Conservation (phyloP, 2,329 filamentous ascomycete species). For the Exophiala calicioides region DNA sequence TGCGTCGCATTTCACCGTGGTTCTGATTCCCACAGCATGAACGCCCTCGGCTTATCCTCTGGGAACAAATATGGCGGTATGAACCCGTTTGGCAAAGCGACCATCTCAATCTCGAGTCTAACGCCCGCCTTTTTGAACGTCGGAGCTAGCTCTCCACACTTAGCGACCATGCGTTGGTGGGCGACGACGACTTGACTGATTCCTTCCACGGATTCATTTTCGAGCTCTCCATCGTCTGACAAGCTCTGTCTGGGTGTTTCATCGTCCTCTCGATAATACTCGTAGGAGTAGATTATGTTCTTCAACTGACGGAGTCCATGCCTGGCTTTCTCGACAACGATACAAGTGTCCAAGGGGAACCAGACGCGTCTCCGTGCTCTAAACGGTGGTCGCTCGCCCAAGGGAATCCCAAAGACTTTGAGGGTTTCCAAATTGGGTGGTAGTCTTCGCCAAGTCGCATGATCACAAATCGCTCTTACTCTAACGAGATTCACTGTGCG, state of each 20-base stretch:
- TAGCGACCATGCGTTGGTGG: slow-evolving; percentile 21
- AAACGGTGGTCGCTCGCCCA: slow-evolving; percentile 27
- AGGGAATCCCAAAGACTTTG: slow-evolving; percentile 29
- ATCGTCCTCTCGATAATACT: slow-evolving; percentile 29
- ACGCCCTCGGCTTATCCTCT: slow-evolving; percentile 27
- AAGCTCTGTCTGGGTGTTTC: slow-evolving; percentile 12
- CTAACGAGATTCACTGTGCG: slow-evolving; percentile 27
- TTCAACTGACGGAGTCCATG: slow-evolving; percentile 28
- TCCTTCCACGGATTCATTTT: slow-evolving; percentile 18
- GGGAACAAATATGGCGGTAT: slow-evolving; percentile 32
- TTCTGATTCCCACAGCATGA: slow-evolving; percentile 25
- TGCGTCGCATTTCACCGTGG: slow-evolving; percentile 10
- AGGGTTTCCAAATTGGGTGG: slow-evolving; percentile 30
- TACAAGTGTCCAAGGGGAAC: slow-evolving; percentile 27
- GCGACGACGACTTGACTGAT: slow-evolving; percentile 22
- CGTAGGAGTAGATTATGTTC: slow-evolving; percentile 28
- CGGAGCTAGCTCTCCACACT: slow-evolving; percentile 25
- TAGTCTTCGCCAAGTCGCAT: slow-evolving; percentile 27
- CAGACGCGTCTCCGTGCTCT: slow-evolving; percentile 21
- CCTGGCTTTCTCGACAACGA: slow-evolving; percentile 26
- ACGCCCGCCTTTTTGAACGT: slow-evolving; percentile 21
- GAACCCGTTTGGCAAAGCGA: slow-evolving; percentile 28
- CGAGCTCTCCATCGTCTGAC: slow-evolving; percentile 24
- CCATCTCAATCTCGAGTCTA: slow-evolving; percentile 25
- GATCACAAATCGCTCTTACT: slow-evolving; percentile 24